Evolutionary conservation across 805 yeast species (phyloP).

Genomic region (Starmerella etchellsii): DNA sequence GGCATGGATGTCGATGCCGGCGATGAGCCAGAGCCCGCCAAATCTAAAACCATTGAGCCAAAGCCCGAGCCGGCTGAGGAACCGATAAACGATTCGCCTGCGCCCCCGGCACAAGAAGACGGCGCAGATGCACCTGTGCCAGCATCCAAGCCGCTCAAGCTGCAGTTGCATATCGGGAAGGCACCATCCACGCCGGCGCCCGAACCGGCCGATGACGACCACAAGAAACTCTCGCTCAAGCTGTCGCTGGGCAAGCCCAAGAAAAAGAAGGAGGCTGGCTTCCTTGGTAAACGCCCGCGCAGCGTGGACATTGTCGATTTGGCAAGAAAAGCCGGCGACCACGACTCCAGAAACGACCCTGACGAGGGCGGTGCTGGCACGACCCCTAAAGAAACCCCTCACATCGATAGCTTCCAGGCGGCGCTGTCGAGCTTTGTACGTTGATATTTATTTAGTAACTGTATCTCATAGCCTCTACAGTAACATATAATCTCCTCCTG

Average conservation of each 20-base stretch:
- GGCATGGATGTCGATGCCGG: not conserved
- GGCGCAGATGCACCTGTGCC: not conserved
- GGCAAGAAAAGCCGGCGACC: not conserved
- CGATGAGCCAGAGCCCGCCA: not conserved
- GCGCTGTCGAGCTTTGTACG: not conserved
- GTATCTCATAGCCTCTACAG: too few species aligned
- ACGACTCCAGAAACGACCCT: not conserved
- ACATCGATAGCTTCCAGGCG: not conserved
- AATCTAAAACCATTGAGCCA: not conserved
- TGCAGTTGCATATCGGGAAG: not conserved
- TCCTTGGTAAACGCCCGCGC: conserved; percentile 19
- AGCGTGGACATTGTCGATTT: not conserved
- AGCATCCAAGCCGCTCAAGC: not conserved
- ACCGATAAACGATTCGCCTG: too few species aligned
- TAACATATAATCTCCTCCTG: too few species aligned
- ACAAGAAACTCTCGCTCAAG: conserved; percentile 12
- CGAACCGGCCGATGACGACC: not conserved
- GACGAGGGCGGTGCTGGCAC: too few species aligned
- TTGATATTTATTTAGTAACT: not conserved
- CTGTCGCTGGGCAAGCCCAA: conserved; percentile 16
- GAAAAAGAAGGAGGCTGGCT: conserved; percentile 4
- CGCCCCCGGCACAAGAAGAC: too few species aligned
- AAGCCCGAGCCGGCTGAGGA: not conserved
- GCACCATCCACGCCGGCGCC: not conserved
- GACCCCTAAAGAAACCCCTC: too few species aligned